These are phyloP conservation scores for Kwoniella shandongensis DNA, from an alignment of 768 basidiomycete genomes.

Conservation along the genomic window DNA sequence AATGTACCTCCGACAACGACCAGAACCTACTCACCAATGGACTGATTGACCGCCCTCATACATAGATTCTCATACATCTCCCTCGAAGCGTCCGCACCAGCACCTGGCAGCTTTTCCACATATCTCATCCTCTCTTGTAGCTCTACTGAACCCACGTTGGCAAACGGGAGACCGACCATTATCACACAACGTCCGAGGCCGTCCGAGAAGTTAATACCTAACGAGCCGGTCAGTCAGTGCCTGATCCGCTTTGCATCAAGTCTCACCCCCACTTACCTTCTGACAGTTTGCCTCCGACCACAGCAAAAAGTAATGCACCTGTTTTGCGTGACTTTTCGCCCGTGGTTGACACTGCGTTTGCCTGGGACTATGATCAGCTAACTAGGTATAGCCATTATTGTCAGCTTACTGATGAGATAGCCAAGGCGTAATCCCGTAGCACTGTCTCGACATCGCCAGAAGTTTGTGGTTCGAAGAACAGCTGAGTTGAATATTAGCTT, in stretches of 20 bases:
- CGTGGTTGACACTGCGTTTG: neutral
- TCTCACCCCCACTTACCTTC: constrained; percentile 62
- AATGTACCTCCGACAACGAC: too few species aligned
- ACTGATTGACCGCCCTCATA: constrained; percentile 82
- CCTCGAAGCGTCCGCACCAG: constrained; percentile 52
- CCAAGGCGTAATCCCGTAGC: constrained; percentile 69
- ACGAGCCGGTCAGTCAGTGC: constrained; percentile 8
- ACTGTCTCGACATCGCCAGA: constrained; percentile 69
- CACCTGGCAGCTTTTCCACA: constrained; percentile 60
- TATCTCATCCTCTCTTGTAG: constrained; percentile 89
- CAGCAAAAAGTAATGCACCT: constrained; percentile 86
- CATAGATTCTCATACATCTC: constrained; percentile 72
- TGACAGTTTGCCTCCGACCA: constrained; percentile 94
- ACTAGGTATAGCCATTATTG: neutral
- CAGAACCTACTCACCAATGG: constrained; percentile 67
- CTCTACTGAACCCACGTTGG: constrained; percentile 86
- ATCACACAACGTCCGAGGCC: constrained; percentile 80
- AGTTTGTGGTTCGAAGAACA: constrained; percentile 85
- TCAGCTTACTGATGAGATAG: constrained; percentile 51
- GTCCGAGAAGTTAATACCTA: constrained; percentile 67
- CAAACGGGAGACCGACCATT: constrained; percentile 87
- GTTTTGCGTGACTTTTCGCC: constrained; percentile 39
- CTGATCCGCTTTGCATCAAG: too few species aligned
- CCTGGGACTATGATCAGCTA: constrained; percentile 12
- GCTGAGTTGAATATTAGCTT: constrained; percentile 55